Evolutionary conservation across 1,284 basidiomycete genomes (phyloP).

Genomic region (Cutaneotrichosporon arboriforme): DNA sequence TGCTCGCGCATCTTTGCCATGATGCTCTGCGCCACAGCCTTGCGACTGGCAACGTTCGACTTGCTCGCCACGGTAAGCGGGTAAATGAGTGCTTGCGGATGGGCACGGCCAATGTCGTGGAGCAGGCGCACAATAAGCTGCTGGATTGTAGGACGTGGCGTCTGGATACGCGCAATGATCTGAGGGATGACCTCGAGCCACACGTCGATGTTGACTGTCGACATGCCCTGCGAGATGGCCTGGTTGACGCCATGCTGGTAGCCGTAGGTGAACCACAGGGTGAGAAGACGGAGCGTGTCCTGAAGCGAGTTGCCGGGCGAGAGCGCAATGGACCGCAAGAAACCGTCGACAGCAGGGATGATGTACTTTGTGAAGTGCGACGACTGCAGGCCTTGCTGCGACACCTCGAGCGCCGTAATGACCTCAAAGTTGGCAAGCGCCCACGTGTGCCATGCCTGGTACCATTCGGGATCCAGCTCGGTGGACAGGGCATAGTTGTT

Average conservation of each 20-base stretch:
- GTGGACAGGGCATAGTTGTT: constrained; percentile 83
- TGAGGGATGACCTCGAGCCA: constrained; percentile 99
- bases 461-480: constrained; percentile 89
- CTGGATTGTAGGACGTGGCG: constrained; percentile 79
- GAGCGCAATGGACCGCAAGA: constrained; percentile 91
- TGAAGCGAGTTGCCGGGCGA: constrained; percentile 88
- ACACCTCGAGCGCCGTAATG: constrained; percentile 71
- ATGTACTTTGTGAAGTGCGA: constrained; percentile 76
- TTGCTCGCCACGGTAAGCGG: constrained; percentile 97
- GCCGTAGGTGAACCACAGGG: constrained; percentile 98
- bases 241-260: constrained; percentile 84
- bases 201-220: constrained; percentile 88
- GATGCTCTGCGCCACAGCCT: constrained; percentile 77
- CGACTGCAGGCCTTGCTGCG: constrained; percentile 65
- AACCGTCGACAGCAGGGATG: constrained; percentile 92
- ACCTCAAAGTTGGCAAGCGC: constrained; percentile 95
- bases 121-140: constrained; percentile 85
- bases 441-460: constrained; percentile 99
- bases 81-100: constrained; percentile 97
- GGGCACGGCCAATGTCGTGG: constrained; percentile 88
- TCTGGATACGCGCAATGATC: constrained; percentile 98
- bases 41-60: constrained; percentile 78
- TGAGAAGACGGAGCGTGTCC: constrained; percentile 87
- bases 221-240: constrained; percentile 83
- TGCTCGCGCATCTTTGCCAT: constrained; percentile 95